Percentiles rank a stretch among this genome's conserved stretches.
These are phyloP conservation scores for Camellia granthamiana DNA, from an alignment of 148 eudicot species.

Conservation along the genomic window DNA sequence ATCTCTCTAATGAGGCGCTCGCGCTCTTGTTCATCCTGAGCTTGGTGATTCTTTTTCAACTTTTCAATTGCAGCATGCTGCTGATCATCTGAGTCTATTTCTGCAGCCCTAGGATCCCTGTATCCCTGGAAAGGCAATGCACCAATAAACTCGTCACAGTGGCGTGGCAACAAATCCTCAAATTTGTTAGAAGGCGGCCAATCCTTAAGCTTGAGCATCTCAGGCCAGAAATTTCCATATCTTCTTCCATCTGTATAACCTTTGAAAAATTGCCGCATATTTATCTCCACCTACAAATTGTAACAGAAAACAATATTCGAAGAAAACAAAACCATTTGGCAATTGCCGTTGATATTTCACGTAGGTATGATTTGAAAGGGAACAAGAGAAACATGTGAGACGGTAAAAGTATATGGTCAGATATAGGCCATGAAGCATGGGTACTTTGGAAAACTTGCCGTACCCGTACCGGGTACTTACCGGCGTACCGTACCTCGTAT, in stretches of 20 bases:
- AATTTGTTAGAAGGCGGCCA: conserved; percentile 95
- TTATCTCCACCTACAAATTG: conserved; percentile 60
- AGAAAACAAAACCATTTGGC: background rate
- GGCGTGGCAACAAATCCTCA: conserved; percentile 84
- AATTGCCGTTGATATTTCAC: background rate
- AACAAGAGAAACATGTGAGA: background rate
- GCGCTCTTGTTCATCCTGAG: conserved; percentile 64
- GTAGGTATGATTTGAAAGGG: background rate
- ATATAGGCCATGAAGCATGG: too few species aligned
- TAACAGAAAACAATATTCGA: background rate
- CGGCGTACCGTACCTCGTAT: too few species aligned
- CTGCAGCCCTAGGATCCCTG: conserved; percentile 74
- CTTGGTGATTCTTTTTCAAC: conserved; percentile 61
- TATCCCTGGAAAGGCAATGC: conserved; percentile 82
- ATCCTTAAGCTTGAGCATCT: conserved; percentile 93
- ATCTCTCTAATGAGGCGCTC: conserved; percentile 1
- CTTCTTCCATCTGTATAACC: conserved; percentile 73
- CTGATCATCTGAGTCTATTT: conserved; percentile 40
- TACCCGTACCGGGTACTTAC: too few species aligned
- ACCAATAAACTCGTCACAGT: conserved; percentile 73
- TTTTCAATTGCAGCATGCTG: conserved; percentile 48
- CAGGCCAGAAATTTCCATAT: conserved; percentile 77
- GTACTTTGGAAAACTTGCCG: too few species aligned
- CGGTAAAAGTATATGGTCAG: background rate
- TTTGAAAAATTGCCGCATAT: conserved; percentile 58